Evolutionary conservation across 805 yeast species (phyloP), one percentile per base, ranked within the genome.

Genomic region (Candida coleopterorum): DNA sequence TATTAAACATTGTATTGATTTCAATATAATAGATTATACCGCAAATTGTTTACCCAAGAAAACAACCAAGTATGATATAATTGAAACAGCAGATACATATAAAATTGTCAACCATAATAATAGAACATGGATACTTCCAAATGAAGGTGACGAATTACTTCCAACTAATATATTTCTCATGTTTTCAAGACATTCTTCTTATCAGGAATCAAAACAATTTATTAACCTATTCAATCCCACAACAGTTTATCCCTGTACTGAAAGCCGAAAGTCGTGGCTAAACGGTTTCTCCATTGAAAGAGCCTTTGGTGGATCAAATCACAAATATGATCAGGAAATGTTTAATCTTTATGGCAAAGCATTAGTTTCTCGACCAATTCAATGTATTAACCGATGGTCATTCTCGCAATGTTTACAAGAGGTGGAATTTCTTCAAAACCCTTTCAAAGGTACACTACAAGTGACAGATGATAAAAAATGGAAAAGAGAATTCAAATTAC

Each of bases 121-220:
- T 14, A 32, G 60, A 24, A 21, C 9, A 2, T 66, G 66, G 65
- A 37, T 68, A 2, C 40, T 55, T 3, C 59, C 64, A 0, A 29
- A 39, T 7, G 52, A 49, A 3, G 52, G 60, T 1, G 38, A 43
- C 2, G 53, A 52, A 15, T 43, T 65, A 3, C 49, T 71, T 6
- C 68, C 70, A 1, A 47, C 45, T n/a, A 62, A 58, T 9, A 39
- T 72, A 2, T 53, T 53, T 31, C 55, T 67, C 11, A 46, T 68
- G 6, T 73, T 64, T 44, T 69, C 75, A 4, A 48, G 77, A 29
- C 77, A 73, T 41, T 69, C 76, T 1, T 68, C 76, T 2, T 73
- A 59, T 39, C 33, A 56, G 6, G 78, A 73, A 43, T 51, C 60
- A 11, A 40, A 52, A 12, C 37, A 55, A 8, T 60, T 73, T 9